phyloP scores from a whole-genome alignment of 805 yeast species.

The Zygotorulaspora florentina region DNA sequence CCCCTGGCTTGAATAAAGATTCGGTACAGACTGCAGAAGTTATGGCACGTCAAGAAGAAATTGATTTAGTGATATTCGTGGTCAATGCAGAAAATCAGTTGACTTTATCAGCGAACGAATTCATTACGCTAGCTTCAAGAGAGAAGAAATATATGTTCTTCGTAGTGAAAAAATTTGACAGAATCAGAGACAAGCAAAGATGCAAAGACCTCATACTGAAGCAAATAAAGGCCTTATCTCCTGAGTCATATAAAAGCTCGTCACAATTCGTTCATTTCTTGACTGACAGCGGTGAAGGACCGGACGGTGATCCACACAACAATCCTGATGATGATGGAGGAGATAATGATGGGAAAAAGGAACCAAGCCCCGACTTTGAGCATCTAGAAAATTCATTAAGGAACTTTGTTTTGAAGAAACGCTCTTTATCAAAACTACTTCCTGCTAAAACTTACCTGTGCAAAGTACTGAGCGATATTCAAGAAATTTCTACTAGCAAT shows the following conservation, averaged over 20 bases:
- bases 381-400: slow-evolving; percentile 79
- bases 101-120: slow-evolving; percentile 90
- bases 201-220: slow-evolving; percentile 75
- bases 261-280: slow-evolving; percentile 93
- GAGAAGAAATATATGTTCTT: slow-evolving; percentile 91
- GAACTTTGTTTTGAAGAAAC: slow-evolving; percentile 80
- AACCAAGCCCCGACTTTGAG: slow-evolving; percentile 65
- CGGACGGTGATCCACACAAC: slow-evolving; percentile 34
- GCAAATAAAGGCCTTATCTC: slow-evolving; percentile 81
- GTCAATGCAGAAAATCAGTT: slow-evolving; percentile 95
- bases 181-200: slow-evolving; percentile 71
- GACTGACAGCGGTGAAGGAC: slow-evolving; percentile 53
- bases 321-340: slow-evolving; percentile 36
- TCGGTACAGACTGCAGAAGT: slow-evolving; percentile 92
- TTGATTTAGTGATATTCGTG: slow-evolving; percentile 92
- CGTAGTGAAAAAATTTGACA: slow-evolving; percentile 90
- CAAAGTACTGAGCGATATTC: slow-evolving; percentile 66
- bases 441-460: slow-evolving; percentile 88
- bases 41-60: slow-evolving; percentile 93
- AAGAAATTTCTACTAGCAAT: slow-evolving; percentile 58
- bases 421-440: slow-evolving; percentile 80
- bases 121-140: slow-evolving; percentile 81
- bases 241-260: slow-evolving; percentile 85
- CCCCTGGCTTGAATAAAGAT: slow-evolving; percentile 94
- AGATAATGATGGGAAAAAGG: slow-evolving; percentile 33